A percentile compares a stretch with the other conserved stretches of the same genome.
Evolutionary conservation across 148 eudicot species (phyloP).

Genomic region (Simmondsia chinensis): DNA sequence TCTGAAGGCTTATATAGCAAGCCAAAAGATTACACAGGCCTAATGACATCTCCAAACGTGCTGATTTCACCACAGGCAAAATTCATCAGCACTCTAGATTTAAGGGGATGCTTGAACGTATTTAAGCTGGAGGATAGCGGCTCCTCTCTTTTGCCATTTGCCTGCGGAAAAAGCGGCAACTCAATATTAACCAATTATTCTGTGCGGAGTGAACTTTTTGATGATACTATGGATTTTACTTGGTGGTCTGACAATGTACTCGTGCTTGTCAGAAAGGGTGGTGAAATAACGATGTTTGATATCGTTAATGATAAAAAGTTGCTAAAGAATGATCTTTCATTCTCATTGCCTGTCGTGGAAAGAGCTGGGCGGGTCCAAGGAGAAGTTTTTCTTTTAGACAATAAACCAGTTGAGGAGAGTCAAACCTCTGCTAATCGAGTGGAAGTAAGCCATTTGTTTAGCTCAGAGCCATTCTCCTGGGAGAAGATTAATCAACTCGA

Average conservation of each 20-base stretch:
- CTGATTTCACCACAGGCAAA: constrained; percentile 63
- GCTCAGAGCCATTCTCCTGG: constrained; percentile 23
- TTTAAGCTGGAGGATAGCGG: constrained; percentile 41
- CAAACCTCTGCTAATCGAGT: constrained; percentile 14
- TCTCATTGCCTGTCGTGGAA: constrained; percentile 59
- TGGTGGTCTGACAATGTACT: constrained; percentile 89
- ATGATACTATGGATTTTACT: constrained; percentile 61
- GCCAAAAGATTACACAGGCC: constrained; percentile 42
- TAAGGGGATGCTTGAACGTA: constrained; percentile 48
- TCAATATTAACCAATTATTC: constrained; percentile 11
- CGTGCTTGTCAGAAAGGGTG: constrained; percentile 49
- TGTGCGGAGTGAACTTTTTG: constrained; percentile 19
- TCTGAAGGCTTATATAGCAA: constrained; percentile 56
- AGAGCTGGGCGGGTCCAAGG: constrained; percentile 33
- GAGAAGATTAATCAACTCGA: constrained; percentile 30
- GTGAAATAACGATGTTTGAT: constrained; percentile 44
- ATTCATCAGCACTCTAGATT: constrained; percentile 64
- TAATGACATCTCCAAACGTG: constrained; percentile 64
- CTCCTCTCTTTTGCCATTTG: constrained; percentile 30
- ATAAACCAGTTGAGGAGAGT: constrained; percentile 29
- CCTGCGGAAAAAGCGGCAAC: constrained; percentile 23
- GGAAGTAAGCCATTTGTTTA: constrained; percentile 23
- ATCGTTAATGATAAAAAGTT: constrained; percentile 29
- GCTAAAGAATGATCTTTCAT: constrained; percentile 34
- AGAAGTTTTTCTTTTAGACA: constrained; percentile 60